Base-by-base conservation (phyloP, 2,329 filamentous ascomycete genomes). In the Ophiostoma perfectum region DNA sequence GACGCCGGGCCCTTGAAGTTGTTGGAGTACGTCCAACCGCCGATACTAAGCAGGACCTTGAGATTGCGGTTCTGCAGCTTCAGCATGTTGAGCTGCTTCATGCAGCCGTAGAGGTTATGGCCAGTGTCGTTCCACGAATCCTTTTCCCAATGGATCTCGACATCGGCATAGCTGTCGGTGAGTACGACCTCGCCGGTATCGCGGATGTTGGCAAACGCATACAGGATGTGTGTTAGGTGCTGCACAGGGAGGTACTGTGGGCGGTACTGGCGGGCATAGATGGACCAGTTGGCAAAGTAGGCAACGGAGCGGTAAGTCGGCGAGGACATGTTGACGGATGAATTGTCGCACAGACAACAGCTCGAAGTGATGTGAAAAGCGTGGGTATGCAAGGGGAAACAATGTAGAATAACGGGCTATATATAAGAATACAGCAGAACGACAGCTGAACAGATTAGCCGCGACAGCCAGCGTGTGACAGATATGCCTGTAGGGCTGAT, bases 11-110 rank as follows among this genome's bases (percentile, higher is more conserved):
- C 80, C n/a, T 86, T 84, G 78, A 97, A 96, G 80, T 96, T 95
- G 77, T 85, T 81, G 71, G 89, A 91, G 78, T 96, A 97, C 0
- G 93, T 96, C 93, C 93, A 97, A 66, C 94, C 94, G 70, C 93
- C 93, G 71, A 97, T 91, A 67, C 90, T 93, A 4, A 97, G 84
- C 12, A 97, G 83, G 3, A 95, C 82, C 78, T 97, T 97, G 70
- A 97, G 82, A 73, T 93, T 88, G 64, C 92, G 89, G 78, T 97
- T 91, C 71, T 84, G 82, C 72, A 87, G 86, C 81, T 97, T 97
- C 63, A 93, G 84, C 1, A 97, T 82, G 77, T 91, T 92, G 47
- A 97, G 85, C 79, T 97, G 92, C 81, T 97, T 97, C 72, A 95
- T 78, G 76, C 91, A 94, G 66, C 93, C 93, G 76, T 96, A 97